Evolutionary conservation across 306 rosid genomes (phyloP).

Genomic region (Erythrophleum fordii): DNA sequence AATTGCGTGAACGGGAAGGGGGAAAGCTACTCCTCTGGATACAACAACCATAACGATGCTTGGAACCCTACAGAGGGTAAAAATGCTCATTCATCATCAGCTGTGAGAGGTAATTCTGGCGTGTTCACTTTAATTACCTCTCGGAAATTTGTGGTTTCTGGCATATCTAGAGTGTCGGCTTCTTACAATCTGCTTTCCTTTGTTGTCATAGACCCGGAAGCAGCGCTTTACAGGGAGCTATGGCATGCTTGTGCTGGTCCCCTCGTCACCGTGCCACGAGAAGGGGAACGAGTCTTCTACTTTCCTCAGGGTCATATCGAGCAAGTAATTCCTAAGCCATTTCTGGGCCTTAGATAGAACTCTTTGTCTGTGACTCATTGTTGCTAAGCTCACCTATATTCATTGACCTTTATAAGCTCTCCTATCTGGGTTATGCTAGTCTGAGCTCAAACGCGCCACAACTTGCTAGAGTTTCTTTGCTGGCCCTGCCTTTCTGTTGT

Average conservation of each 20-base stretch:
- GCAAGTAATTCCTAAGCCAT: constrained; percentile 59
- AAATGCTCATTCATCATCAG: constrained; percentile 43
- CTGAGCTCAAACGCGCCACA: constrained; percentile 11
- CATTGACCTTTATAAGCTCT: background rate
- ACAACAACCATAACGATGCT: constrained; percentile 41
- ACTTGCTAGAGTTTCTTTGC: background rate
- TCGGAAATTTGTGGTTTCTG: background rate
- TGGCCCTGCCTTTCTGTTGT: background rate
- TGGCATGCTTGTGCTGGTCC: constrained; percentile 99
- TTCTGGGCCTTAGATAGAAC: background rate
- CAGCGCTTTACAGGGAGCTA: constrained; percentile 81
- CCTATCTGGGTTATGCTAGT: too few species aligned
- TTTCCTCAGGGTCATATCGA: constrained; percentile 99
- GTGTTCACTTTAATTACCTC: constrained; percentile 3
- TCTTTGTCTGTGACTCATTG: background rate
- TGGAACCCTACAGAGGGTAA: constrained; percentile 47
- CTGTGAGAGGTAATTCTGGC: constrained; percentile 50
- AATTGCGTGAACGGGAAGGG: constrained; percentile 57
- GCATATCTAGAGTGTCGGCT: background rate
- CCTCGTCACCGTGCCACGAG: constrained; percentile 84
- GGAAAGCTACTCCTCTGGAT: constrained; percentile 44
- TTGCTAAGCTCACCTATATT: background rate
- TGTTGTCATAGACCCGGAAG: constrained; percentile 64
- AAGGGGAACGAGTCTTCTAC: constrained; percentile 81
- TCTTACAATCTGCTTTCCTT: background rate